Base-by-base conservation (phyloP, 192 early-diverging fungal genomes). In the Coemansia aciculifera region DNA sequence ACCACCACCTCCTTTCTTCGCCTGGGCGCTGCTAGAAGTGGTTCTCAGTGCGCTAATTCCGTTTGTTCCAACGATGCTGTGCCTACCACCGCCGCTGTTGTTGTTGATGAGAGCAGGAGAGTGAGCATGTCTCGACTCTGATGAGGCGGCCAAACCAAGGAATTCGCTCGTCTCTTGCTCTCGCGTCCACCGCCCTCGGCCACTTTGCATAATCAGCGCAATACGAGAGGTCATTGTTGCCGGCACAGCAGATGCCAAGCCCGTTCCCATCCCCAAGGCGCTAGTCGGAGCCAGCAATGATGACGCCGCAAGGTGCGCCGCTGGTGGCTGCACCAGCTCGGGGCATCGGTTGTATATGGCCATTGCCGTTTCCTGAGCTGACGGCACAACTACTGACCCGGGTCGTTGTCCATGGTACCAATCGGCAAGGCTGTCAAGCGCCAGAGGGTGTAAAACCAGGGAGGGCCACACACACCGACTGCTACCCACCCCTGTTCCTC, bases 401-500 rank as follows among this genome's bases (percentile, higher is more conserved):
- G 57, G 62, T 9, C 72, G 72, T 1, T 63, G 60, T 3, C 68
- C 72, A n/a, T 31, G 19, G 60, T 52, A 54, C 51, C 64, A 62
- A 21, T 63, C 62, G 56, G 40, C 39, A 34, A 79, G 36, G n/a
- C 51, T 39, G 34, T 79, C 72, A 15, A 76, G 67, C 4, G 79
- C 70, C 67, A 81, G 68, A 51, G 79, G 79, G 24, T 81, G 74
- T 51, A 76, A 64, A 11, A 73, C 64, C 48, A 81, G 42, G 8
- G 79, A 51, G 1, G 78, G 78, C 78, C 73, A 75, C 1, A 59
- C 43, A 21, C 68, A 66, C 34, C 38, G 69, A 40, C 59, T 54
- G 29, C 59, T 51, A 61, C 46, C 2, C 32, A 19, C 46, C 46
- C 46, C 46, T 10, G 19, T 5, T 48, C 46, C 46, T 10, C n/a